Conservation (phyloP, 176 grass and related monocot species). For the Cymbopogon citratus region DNA sequence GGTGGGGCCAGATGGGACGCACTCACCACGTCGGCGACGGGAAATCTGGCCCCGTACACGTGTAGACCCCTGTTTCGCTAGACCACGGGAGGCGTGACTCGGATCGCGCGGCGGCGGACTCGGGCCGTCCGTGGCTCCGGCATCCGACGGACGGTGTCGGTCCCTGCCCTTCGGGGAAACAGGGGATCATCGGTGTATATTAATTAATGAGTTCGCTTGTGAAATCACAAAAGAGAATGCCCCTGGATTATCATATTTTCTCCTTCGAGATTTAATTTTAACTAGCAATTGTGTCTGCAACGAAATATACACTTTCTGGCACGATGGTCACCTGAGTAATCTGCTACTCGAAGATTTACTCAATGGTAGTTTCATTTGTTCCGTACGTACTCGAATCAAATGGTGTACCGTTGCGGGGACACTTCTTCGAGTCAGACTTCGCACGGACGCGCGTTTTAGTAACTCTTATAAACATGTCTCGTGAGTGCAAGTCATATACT, state of each 20-base stretch:
- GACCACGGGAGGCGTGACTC: not conserved
- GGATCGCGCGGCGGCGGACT: not conserved
- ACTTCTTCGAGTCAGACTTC: too few species aligned
- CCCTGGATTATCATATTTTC: not conserved
- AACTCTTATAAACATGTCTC: too few species aligned
- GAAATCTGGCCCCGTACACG: conserved; percentile 37
- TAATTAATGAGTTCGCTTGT: not conserved
- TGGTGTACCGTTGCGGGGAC: not conserved
- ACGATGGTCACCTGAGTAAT: not conserved
- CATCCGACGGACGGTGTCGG: conserved; percentile 6
- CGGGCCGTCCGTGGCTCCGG: not conserved
- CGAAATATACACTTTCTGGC: too few species aligned
- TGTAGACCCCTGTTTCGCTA: conserved; percentile 18
- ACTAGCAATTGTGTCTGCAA: not conserved
- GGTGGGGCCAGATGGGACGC: conserved; percentile 9
- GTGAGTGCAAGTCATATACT: too few species aligned
- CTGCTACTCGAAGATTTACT: not conserved
- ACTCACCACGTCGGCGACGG: not conserved
- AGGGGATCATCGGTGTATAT: not conserved
- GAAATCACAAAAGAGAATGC: not conserved
- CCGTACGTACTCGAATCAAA: not conserved
- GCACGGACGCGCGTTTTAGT: rapidly evolving
- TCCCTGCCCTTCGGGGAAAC: not conserved
- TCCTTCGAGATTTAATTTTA: not conserved
- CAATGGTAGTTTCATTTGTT: not conserved